Evolutionary conservation across 805 yeast genomes (phyloP).

Genomic region (Nakazawaea molendinolei): DNA sequence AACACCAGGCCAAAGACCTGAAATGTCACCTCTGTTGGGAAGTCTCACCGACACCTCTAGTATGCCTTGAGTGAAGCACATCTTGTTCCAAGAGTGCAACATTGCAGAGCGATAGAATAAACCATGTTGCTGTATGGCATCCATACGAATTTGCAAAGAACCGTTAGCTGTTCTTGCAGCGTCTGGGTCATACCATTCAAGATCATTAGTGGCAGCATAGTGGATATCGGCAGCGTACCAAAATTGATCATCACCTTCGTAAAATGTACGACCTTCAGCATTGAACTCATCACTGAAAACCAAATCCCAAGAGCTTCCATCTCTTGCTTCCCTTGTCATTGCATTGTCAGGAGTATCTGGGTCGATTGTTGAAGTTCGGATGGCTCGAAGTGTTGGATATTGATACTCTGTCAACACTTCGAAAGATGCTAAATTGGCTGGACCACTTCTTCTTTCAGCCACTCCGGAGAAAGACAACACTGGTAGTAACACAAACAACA

Average conservation of each 20-base stretch:
- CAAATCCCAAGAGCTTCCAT: conserved; percentile 65
- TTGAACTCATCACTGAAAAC: conserved; percentile 91
- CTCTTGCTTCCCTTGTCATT: conserved; percentile 40
- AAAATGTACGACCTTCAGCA: conserved; percentile 83
- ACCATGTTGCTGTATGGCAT: conserved; percentile 75
- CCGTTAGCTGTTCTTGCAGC: conserved; percentile 77
- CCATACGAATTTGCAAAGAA: conserved; percentile 60
- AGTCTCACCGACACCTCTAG: conserved; percentile 70
- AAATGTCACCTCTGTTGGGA: conserved; percentile 71
- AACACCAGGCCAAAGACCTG: conserved; percentile 94
- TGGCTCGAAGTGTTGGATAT: conserved; percentile 52
- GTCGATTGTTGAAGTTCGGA: conserved; percentile 58
- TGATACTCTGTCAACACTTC: conserved; percentile 46
- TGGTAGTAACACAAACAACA: conserved; percentile 75
- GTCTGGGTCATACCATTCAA: conserved; percentile 95
- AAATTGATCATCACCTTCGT: conserved; percentile 86
- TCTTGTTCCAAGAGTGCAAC: conserved; percentile 88
- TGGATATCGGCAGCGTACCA: conserved; percentile 81
- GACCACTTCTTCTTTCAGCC: conserved; percentile 19
- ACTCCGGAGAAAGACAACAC: conserved; percentile 79
- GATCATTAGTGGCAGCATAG: conserved; percentile 82
- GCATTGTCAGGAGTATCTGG: conserved; percentile 58
- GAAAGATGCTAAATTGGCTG: conserved; percentile 22
- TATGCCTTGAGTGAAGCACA: conserved; percentile 82
- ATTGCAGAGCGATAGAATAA: conserved; percentile 83